A percentile compares a stretch with the other conserved stretches of the same genome.
Conservation (phyloP, 2,329 filamentous ascomycete species). For the Paracoccidioides lutzii region DNA sequence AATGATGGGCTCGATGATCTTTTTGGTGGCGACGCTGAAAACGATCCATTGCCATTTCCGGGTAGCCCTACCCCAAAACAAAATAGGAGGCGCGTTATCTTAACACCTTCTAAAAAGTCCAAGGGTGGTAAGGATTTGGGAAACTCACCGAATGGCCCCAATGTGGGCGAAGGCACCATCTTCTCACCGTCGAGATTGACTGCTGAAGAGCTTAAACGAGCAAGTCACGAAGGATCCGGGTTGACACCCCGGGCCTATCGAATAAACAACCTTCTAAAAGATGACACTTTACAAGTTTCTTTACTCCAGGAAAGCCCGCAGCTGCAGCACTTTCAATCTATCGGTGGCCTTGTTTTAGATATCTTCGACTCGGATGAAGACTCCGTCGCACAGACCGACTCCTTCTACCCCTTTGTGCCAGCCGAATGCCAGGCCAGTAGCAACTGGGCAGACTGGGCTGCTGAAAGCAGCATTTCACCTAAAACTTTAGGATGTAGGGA, state of each 20-base stretch:
- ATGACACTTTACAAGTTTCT: conserved; percentile 11
- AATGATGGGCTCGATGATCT: conserved; percentile 48
- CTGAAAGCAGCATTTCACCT: conserved; percentile 24
- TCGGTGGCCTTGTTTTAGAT: conserved; percentile 27
- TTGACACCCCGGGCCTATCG: conserved; percentile 14
- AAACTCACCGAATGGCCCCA: conserved; percentile 11
- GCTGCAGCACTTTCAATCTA: conserved; percentile 17
- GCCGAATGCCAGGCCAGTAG: conserved; percentile 14
- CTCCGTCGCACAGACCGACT: conserved; percentile 15
- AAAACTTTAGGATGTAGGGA: neutral
- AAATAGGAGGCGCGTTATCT: conserved; percentile 39
- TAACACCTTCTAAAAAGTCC: conserved; percentile 21
- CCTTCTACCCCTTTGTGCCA: conserved; percentile 19
- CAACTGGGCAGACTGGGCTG: conserved; percentile 28
- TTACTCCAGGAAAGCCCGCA: conserved; percentile 16
- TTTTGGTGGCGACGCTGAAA: conserved; percentile 44
- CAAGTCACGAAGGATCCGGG: conserved; percentile 16
- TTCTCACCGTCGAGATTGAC: conserved; percentile 21
- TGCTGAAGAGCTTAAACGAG: conserved; percentile 23
- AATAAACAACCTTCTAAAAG: conserved; percentile 16
- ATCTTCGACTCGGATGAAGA: conserved; percentile 25
- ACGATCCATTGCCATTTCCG: conserved; percentile 42
- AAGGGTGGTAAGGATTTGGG: neutral
- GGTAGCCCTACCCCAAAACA: conserved; percentile 40
- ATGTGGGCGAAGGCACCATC: conserved; percentile 14